Evolutionary conservation across 805 yeast genomes (phyloP).

Genomic region (Kuraishia capsulata): DNA sequence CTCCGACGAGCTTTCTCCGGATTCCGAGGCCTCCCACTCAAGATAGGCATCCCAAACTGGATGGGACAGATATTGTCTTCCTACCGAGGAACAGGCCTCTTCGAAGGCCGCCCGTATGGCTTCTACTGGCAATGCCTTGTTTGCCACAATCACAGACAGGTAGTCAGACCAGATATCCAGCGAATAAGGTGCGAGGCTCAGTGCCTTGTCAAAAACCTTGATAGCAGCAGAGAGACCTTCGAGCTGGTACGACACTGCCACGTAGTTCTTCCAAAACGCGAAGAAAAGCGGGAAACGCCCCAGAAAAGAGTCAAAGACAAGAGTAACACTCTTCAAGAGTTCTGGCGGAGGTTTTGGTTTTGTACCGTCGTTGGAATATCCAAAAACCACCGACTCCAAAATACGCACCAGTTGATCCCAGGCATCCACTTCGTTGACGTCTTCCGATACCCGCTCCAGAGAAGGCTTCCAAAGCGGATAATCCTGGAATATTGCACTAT

Average conservation of each 20-base stretch:
- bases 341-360: conserved; percentile 8
- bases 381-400: conserved; percentile 14
- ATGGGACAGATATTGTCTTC: conserved; percentile 69
- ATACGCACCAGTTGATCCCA: conserved; percentile 17
- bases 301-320: conserved; percentile 33
- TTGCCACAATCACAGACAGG: conserved; percentile 39
- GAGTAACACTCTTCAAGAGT: conserved; percentile 6
- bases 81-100: conserved; percentile 42
- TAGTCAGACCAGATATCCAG: conserved; percentile 67
- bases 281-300: conserved; percentile 46
- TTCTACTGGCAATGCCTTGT: conserved; percentile 20
- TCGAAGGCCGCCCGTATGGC: conserved; percentile 34
- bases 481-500: conserved; percentile 4
- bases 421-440: conserved; percentile 11
- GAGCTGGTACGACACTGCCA: conserved; percentile 44
- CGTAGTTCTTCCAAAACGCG: conserved; percentile 58
- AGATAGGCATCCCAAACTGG: conserved; percentile 75
- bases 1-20: conserved; percentile 24
- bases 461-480: conserved; percentile 21
- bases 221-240: conserved; percentile 46
- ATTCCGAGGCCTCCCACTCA: conserved; percentile 40
- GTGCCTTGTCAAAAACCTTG: conserved; percentile 31
- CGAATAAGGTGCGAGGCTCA: conserved; percentile 44
- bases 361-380: conserved; percentile 10
- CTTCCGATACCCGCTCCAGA: conserved; percentile 11